phyloP scores from a whole-genome alignment of 208 protist genomes.

The Trypanosomatidae sp. region DNA sequence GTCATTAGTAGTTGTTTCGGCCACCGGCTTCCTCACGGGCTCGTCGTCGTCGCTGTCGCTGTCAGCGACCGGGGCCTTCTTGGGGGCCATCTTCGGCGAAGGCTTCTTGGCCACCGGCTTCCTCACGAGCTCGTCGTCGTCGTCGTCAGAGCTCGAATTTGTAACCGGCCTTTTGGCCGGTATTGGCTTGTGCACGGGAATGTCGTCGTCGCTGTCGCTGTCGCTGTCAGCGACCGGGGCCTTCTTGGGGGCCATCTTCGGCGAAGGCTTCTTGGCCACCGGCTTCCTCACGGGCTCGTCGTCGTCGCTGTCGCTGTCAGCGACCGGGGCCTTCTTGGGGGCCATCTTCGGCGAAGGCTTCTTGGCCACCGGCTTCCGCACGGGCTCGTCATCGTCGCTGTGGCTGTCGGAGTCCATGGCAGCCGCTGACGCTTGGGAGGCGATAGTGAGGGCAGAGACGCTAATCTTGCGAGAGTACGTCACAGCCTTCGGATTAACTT shows the following conservation, averaged over 20 bases:
- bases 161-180: slow-evolving; percentile 46
- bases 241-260: slow-evolving; percentile 42
- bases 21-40: slow-evolving; percentile 32
- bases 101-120: slow-evolving; percentile 42
- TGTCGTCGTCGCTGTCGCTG: slow-evolving; percentile 47
- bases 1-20: slow-evolving; percentile 32
- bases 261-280: slow-evolving; percentile 33
- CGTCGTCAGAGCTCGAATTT: slow-evolving; percentile 36
- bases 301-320: slow-evolving; percentile 48
- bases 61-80: slow-evolving; percentile 52
- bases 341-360: slow-evolving; percentile 45
- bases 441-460: slow-evolving; percentile 50
- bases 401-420: slow-evolving; percentile 17
- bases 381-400: slow-evolving; percentile 52
- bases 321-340: slow-evolving; percentile 42
- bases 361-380: slow-evolving; percentile 45
- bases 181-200: slow-evolving; percentile 37
- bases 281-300: slow-evolving; percentile 70
- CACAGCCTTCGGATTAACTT: slow-evolving; percentile 64
- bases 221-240: slow-evolving; percentile 22
- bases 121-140: slow-evolving; percentile 14
- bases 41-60: slow-evolving; percentile 50
- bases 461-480: slow-evolving; percentile 46
- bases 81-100: slow-evolving; percentile 24
- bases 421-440: slow-evolving; percentile 32